These are phyloP conservation scores for Lactarius hengduanensis DNA, from an alignment of 768 basidiomycete genomes.

Conservation along the genomic window DNA sequence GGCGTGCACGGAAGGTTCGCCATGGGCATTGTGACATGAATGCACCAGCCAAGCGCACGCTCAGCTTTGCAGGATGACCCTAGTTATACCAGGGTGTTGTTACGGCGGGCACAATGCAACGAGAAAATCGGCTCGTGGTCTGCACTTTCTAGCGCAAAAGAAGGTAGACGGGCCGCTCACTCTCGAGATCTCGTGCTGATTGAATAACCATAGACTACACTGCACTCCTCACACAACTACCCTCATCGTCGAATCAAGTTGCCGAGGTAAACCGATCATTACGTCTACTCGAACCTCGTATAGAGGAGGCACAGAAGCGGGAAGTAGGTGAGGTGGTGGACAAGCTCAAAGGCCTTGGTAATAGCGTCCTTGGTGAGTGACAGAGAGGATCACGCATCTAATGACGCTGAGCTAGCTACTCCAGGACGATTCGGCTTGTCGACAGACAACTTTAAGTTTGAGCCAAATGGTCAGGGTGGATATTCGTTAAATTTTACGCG, in stretches of 20 bases:
- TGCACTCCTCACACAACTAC: slow-evolving; percentile 61
- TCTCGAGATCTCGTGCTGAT: background rate
- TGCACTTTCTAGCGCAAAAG: slow-evolving; percentile 75
- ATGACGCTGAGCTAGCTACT: background rate
- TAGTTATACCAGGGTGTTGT: slow-evolving; percentile 80
- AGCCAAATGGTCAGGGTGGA: slow-evolving; percentile 91
- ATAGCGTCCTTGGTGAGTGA: slow-evolving; percentile 75
- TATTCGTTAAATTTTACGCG: slow-evolving; percentile 87
- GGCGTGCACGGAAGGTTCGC: slow-evolving; percentile 29
- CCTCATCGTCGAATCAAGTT: slow-evolving; percentile 50
- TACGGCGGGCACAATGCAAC: slow-evolving; percentile 85
- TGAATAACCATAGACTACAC: slow-evolving; percentile 63
- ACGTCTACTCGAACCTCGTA: slow-evolving; percentile 57
- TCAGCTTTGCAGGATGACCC: slow-evolving; percentile 84
- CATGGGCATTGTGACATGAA: slow-evolving; percentile 1
- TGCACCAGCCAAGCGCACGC: slow-evolving; percentile 9
- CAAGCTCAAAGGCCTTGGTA: slow-evolving; percentile 91
- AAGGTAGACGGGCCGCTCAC: slow-evolving; percentile 52
- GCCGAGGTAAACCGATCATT: slow-evolving; percentile 51
- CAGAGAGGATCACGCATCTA: background rate
- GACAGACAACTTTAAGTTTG: slow-evolving; percentile 96
- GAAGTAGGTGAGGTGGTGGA: slow-evolving; percentile 91
- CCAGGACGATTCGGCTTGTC: slow-evolving; percentile 90
- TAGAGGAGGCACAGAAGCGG: slow-evolving; percentile 74
- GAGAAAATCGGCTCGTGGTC: slow-evolving; percentile 82